Evolutionary conservation across 108 stramenopile genomes (phyloP).

Genomic region (Pseudonitzschia multistriata): DNA sequence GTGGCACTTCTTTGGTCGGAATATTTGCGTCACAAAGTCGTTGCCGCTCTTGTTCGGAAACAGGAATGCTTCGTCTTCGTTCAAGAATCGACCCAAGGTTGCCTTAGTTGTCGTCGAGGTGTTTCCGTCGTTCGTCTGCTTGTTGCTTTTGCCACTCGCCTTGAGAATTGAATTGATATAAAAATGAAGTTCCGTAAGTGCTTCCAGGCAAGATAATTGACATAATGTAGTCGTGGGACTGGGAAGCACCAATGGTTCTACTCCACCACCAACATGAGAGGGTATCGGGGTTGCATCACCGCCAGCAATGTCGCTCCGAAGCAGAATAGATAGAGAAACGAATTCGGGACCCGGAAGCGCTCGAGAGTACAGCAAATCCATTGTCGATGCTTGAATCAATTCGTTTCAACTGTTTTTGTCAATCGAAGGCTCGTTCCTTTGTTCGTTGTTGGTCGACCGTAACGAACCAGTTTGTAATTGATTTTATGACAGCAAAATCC

Average conservation of each 20-base stretch:
- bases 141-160: neutral
- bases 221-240: slow-evolving; percentile 32
- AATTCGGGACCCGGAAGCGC: slow-evolving; percentile 41
- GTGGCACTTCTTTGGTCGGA: slow-evolving; percentile 34
- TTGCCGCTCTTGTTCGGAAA: neutral
- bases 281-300: slow-evolving; percentile 3
- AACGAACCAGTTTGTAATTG: too few relatives aligned
- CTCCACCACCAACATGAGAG: slow-evolving; percentile 16
- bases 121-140: neutral
- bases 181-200: slow-evolving; percentile 34
- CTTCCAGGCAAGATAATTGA: slow-evolving; percentile 13
- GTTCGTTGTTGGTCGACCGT: too few relatives aligned
- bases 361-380: slow-evolving; percentile 41
- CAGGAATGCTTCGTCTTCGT: slow-evolving; percentile 30
- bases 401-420: neutral
- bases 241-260: slow-evolving; percentile 36
- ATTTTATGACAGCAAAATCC: too few relatives aligned
- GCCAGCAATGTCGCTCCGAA: slow-evolving; percentile 18
- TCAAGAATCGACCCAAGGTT: slow-evolving; percentile 15
- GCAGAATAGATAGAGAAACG: slow-evolving; percentile 36
- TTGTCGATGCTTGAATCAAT: slow-evolving; percentile 19
- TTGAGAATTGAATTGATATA: slow-evolving; percentile 26
- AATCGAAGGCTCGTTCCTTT: too few relatives aligned
- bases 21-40: slow-evolving; percentile 23
- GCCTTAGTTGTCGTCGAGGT: neutral